Percentiles rank a stretch among this genome's conserved stretches.
Evolutionary conservation across 495 filamentous ascomycete genomes (phyloP).

Genomic region (Paragyromitra xinjiangensis): DNA sequence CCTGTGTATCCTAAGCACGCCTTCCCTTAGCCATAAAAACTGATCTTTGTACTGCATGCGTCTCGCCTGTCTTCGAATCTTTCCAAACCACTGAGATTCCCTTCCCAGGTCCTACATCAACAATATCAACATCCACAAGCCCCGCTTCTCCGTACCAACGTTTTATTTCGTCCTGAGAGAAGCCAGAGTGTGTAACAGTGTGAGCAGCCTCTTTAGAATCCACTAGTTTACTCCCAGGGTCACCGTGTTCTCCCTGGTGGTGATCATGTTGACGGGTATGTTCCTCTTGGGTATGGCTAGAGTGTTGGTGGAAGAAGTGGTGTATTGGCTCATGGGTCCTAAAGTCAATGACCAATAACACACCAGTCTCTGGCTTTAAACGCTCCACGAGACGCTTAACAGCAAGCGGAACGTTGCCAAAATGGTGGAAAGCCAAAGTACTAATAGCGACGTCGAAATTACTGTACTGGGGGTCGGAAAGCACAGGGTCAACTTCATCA

Average conservation of each 20-base stretch:
- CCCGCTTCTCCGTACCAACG: constrained; percentile 63
- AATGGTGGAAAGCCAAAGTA: constrained; percentile 70
- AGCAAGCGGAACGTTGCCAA: constrained; percentile 63
- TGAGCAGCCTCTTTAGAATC: constrained; percentile 49
- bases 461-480: constrained; percentile 62
- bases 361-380: constrained; percentile 65
- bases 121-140: constrained; percentile 58
- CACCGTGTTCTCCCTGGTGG: constrained; percentile 28
- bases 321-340: constrained; percentile 55
- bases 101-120: constrained; percentile 52
- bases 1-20: constrained; percentile 24
- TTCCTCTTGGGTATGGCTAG: background rate
- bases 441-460: constrained; percentile 68
- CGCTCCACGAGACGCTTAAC: constrained; percentile 64
- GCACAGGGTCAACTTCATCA: constrained; percentile 60
- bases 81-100: constrained; percentile 35
- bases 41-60: constrained; percentile 11
- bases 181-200: constrained; percentile 63
- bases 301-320: constrained; percentile 37
- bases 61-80: constrained; percentile 17
- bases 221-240: constrained; percentile 21
- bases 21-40: constrained; percentile 55
- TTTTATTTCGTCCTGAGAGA: constrained; percentile 61
- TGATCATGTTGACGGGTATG: constrained; percentile 6
- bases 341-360: constrained; percentile 67